Percentiles rank a stretch among this genome's conserved stretches.
Evolutionary conservation across 495 filamentous ascomycete genomes (phyloP).

Genomic region (Aspergillus panamensis): DNA sequence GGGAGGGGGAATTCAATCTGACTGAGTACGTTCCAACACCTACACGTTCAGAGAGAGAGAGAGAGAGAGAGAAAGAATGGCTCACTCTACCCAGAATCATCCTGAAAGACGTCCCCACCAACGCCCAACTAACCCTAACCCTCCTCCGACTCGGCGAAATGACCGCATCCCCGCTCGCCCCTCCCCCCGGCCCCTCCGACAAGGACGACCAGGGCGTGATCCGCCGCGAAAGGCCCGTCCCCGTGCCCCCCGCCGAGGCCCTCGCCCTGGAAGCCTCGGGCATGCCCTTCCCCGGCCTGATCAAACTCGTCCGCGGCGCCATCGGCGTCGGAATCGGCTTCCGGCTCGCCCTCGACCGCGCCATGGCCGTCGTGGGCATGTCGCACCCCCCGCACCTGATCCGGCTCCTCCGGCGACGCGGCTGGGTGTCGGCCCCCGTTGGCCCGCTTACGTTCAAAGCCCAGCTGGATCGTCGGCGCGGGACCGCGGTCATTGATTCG

Average conservation of each 20-base stretch:
- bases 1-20: constrained; percentile 69
- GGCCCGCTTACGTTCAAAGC: constrained; percentile 76
- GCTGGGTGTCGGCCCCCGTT: constrained; percentile 37
- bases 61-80: too few species aligned
- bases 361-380: constrained; percentile 63
- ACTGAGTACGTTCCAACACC: constrained; percentile 50
- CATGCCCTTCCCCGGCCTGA: neutral
- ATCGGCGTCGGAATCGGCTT: neutral
- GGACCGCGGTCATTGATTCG: constrained; percentile 65
- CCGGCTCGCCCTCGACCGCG: constrained; percentile 58
- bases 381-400: constrained; percentile 66
- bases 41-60: constrained; percentile 8
- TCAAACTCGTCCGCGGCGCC: neutral
- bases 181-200: constrained; percentile 52
- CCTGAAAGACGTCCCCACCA: constrained; percentile 82
- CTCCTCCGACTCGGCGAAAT: constrained; percentile 82
- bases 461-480: constrained; percentile 67
- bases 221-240: neutral
- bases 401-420: constrained; percentile 57
- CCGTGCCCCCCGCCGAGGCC: neutral
- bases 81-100: constrained; percentile 51
- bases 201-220: constrained; percentile 19
- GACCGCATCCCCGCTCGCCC: constrained; percentile 75
- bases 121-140: constrained; percentile 81
- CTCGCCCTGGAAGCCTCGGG: neutral